These are phyloP conservation scores for Hericium erinaceus DNA, from an alignment of 768 basidiomycete species.

Conservation along the genomic window DNA sequence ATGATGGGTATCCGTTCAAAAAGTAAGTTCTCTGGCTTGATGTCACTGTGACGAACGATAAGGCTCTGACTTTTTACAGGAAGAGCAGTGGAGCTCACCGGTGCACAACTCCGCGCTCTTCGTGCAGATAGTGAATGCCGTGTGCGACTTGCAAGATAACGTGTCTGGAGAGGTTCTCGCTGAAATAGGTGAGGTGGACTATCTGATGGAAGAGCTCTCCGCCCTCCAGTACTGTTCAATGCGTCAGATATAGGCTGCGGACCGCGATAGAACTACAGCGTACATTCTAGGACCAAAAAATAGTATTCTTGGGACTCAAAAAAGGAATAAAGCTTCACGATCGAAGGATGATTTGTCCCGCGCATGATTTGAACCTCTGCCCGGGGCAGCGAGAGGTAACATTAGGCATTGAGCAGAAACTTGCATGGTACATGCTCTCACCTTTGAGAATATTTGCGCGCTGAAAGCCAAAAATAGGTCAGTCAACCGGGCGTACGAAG, in stretches of 20 bases:
- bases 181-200: conserved; percentile 98
- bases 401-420: background rate
- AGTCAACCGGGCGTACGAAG: conserved; percentile 10
- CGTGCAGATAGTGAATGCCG: conserved; percentile 91
- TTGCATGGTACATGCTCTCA: conserved; percentile 17
- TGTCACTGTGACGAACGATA: conserved; percentile 44
- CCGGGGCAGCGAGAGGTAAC: background rate
- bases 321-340: conserved; percentile 88
- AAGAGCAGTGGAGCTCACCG: conserved; percentile 33
- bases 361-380: conserved; percentile 99
- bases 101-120: conserved; percentile 96
- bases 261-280: conserved; percentile 19
- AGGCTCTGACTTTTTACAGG: background rate
- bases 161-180: conserved; percentile 92
- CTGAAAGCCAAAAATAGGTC: conserved; percentile 35
- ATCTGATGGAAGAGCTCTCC: conserved; percentile 99
- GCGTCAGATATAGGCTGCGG: too few species aligned
- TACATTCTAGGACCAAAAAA: conserved; percentile 87
- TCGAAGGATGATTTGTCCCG: conserved; percentile 81
- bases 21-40: conserved; percentile 96
- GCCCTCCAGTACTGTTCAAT: conserved; percentile 77
- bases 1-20: conserved; percentile 90
- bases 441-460: conserved; percentile 97
- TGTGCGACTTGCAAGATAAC: conserved; percentile 94
- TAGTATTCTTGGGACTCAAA: conserved; percentile 91